Conservation (phyloP, 148 eudicot species). For the Vaccinium vitisidaea region DNA sequence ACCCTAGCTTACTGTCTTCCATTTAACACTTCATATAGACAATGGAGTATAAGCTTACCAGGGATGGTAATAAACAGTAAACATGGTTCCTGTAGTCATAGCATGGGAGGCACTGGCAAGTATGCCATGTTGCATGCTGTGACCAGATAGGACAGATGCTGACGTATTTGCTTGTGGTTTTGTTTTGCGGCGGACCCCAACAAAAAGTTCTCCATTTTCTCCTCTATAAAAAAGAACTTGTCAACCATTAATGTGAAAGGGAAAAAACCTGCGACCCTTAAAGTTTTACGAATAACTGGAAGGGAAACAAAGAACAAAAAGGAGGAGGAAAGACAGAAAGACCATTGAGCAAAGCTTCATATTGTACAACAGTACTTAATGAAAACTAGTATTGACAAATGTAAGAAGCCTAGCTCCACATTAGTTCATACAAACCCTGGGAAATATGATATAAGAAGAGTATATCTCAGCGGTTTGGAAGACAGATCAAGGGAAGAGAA, state of each 20-base stretch:
- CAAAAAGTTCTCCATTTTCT: constrained; percentile 19
- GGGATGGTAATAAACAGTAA: constrained; percentile 27
- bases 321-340: neutral
- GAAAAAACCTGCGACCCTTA: neutral
- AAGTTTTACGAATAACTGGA: neutral
- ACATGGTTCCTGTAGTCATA: constrained; percentile 14
- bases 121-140: constrained; percentile 26
- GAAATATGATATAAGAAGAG: neutral
- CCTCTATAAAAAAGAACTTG: constrained; percentile 14
- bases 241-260: neutral
- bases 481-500: constrained; percentile 5
- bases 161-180: constrained; percentile 8
- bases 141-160: constrained; percentile 16
- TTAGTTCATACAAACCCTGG: neutral
- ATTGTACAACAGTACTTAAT: neutral
- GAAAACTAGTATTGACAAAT: neutral
- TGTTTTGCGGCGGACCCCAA: constrained; percentile 19
- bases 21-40: neutral
- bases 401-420: neutral
- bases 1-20: neutral
- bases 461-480: neutral
- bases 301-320: neutral
- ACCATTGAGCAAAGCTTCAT: neutral
- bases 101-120: constrained; percentile 22
- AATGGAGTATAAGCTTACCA: constrained; percentile 9